Evolutionary conservation across 2,329 filamentous ascomycete genomes (phyloP).

Genomic region (Pestalotiopsis fici): DNA sequence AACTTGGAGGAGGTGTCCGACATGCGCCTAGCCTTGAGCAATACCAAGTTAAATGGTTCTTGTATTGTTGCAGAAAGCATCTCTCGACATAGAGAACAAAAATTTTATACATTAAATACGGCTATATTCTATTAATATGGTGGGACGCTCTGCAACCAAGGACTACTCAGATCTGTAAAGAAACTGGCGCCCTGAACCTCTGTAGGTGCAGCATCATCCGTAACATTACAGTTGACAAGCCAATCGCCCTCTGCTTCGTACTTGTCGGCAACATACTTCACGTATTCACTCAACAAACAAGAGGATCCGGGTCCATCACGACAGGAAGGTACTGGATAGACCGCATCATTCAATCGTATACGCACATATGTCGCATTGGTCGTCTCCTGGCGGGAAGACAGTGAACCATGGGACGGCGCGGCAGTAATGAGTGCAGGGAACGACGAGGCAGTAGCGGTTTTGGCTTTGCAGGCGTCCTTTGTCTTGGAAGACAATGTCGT

Average conservation of each 20-base stretch:
- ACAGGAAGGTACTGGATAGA: slow-evolving; percentile 60
- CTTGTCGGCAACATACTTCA: slow-evolving; percentile 43
- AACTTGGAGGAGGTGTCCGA: too few species aligned
- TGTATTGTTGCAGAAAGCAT: neutral
- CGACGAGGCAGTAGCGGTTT: slow-evolving; percentile 13
- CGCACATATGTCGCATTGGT: slow-evolving; percentile 49
- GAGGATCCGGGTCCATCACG: slow-evolving; percentile 55
- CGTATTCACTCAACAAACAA: slow-evolving; percentile 49
- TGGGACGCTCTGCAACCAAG: slow-evolving; percentile 31
- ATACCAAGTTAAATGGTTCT: too few species aligned
- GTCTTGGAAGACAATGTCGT: slow-evolving; percentile 11
- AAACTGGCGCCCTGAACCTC: slow-evolving; percentile 49
- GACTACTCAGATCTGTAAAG: slow-evolving; percentile 44
- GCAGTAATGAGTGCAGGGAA: slow-evolving; percentile 7
- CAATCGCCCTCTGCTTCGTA: slow-evolving; percentile 50
- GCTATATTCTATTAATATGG: slow-evolving; percentile 10
- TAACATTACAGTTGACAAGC: slow-evolving; percentile 48
- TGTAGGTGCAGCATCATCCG: slow-evolving; percentile 34
- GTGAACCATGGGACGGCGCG: slow-evolving; percentile 9
- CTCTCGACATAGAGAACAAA: neutral
- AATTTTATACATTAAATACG: neutral
- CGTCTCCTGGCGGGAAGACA: slow-evolving; percentile 9
- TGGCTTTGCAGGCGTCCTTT: neutral
- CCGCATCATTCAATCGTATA: slow-evolving; percentile 62
- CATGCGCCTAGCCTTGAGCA: too few species aligned